Base-by-base conservation (phyloP, 164 flowering plant species). In the Protea cynaroides region DNA sequence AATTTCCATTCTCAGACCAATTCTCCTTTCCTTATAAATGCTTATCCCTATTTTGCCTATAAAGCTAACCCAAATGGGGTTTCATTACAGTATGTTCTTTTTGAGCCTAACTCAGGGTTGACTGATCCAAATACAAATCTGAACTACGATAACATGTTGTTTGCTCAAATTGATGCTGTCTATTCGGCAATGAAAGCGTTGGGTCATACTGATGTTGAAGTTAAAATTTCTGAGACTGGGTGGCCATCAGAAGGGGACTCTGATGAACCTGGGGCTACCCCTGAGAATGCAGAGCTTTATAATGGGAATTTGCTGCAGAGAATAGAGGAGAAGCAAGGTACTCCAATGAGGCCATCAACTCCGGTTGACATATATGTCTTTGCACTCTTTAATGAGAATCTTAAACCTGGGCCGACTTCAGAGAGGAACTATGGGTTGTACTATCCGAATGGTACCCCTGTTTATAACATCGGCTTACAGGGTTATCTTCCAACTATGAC, bases 401-500 rank as follows among this genome's bases (percentile, higher is more conserved):
- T 81, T 61, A 94, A 94, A 80, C 88, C 92, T 8, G 99, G 99
- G 40, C 92, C 96, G 3, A 57, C 82, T 15, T 94, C 99, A 13
- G 97, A 94, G 80, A 82, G 96, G 78, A 94, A 94, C 66, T 94
- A 89, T 55, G 99, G 97, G 0, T 75, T 94, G 24, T 88, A 69
- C 59, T 88, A 91, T 66, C 99, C 99, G 4, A 78, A 86, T 73
- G 89, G 89, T 1, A 74, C 59, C 1, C 88, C 95, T 0, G 99
- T 88, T 61, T 91, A 94, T 65, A 66, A 83, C 60, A 72, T 89
- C 53, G 97, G 97, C 6, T 62, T 86, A 29, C 85, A 75, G 25
- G 83, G 85, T 47, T 52, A 64, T 75, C 84, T 84, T 69, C 92
- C 92, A 1, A 71, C 53, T 25, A 29, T 52, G 24, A 1, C 10